phyloP scores from a whole-genome alignment of 2,329 filamentous ascomycete species.

The Microdochium bolleyi region DNA sequence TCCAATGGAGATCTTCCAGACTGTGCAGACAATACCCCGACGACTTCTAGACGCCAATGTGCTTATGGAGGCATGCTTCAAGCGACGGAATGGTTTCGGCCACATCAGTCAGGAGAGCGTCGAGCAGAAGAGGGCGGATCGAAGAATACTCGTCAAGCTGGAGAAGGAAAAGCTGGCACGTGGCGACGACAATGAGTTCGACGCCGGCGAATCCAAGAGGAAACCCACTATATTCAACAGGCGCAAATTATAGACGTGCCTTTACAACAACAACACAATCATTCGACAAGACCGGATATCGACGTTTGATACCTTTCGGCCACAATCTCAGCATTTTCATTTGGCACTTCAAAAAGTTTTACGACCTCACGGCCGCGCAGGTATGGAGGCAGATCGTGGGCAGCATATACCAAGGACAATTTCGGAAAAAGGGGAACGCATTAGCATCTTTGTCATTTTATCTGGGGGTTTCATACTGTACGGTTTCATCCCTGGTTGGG shows the following conservation, averaged over 20 bases:
- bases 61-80: conserved; percentile 77
- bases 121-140: conserved; percentile 65
- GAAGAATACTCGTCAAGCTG: conserved; percentile 44
- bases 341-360: neutral
- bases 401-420: neutral
- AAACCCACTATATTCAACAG: neutral
- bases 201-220: neutral
- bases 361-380: neutral
- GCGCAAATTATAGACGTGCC: neutral
- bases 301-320: neutral
- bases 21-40: conserved; percentile 81
- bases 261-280: neutral
- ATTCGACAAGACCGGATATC: neutral
- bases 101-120: conserved; percentile 76
- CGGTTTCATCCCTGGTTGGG: neutral
- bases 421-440: neutral
- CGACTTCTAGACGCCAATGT: conserved; percentile 73
- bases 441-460: neutral
- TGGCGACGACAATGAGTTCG: conserved; percentile 7
- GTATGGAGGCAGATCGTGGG: neutral
- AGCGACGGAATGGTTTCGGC: conserved; percentile 70
- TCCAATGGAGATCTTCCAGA: conserved; percentile 92
- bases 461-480: neutral
- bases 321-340: neutral
- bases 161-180: conserved; percentile 29